Percentiles rank a stretch among this genome's conserved stretches.
These are phyloP conservation scores for Dactylonectria estremocensis DNA, from an alignment of 2,329 filamentous ascomycete species.

Conservation along the genomic window DNA sequence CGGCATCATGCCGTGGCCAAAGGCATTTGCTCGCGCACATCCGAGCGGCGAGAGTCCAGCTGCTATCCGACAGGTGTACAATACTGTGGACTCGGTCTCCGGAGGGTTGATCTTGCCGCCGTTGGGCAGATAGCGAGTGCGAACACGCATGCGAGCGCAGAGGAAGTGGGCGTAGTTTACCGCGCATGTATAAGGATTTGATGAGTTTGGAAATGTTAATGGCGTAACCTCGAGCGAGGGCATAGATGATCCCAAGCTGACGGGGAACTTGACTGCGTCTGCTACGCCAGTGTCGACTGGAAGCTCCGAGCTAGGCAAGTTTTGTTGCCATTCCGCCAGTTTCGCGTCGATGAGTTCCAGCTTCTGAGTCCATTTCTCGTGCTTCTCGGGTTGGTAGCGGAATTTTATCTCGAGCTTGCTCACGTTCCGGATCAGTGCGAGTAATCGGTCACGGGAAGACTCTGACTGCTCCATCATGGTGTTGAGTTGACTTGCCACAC, in stretches of 20 bases:
- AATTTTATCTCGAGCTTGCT: conserved; percentile 14
- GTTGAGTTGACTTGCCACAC: conserved; percentile 1
- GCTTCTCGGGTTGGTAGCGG: conserved; percentile 2
- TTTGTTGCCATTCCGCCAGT: conserved; percentile 12
- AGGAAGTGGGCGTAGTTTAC: conserved; percentile 22
- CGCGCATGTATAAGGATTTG: conserved; percentile 8
- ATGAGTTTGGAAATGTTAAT: conserved; percentile 14
- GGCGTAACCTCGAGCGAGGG: conserved; percentile 1
- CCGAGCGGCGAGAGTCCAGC: neutral
- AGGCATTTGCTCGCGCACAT: conserved; percentile 8
- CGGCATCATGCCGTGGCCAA: conserved; percentile 21
- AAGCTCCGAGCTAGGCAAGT: conserved; percentile 2
- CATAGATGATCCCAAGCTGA: neutral
- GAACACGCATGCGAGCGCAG: conserved; percentile 20
- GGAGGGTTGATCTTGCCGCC: neutral
- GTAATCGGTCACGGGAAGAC: conserved; percentile 13
- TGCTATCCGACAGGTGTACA: conserved; percentile 18
- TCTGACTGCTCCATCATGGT: conserved; percentile 13
- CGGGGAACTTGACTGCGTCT: neutral
- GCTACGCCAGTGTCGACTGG: conserved; percentile 18
- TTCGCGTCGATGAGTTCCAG: conserved; percentile 7
- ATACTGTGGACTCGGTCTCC: neutral
- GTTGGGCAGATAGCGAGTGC: conserved; percentile 10
- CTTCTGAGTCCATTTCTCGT: conserved; percentile 11
- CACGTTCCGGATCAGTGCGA: conserved; percentile 10